These are phyloP conservation scores for Colletotrichum limetticola DNA, from an alignment of 2,329 filamentous ascomycete genomes.

Conservation along the genomic window DNA sequence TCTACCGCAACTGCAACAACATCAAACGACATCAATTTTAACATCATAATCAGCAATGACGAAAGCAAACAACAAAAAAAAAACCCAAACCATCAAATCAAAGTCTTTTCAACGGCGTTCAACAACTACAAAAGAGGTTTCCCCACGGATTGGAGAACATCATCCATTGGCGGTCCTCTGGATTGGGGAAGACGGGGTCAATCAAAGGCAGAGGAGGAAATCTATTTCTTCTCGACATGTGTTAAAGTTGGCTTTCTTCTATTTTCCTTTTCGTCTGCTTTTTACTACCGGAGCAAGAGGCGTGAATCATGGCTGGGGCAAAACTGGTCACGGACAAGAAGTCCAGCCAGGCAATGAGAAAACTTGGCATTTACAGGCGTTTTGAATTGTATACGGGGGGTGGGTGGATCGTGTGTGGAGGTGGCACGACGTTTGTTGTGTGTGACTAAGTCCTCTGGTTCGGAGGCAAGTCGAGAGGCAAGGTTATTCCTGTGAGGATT, in stretches of 20 bases:
- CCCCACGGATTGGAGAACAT: slow-evolving; percentile 8
- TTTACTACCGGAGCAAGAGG: slow-evolving; percentile 23
- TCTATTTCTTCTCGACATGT: slow-evolving; percentile 10
- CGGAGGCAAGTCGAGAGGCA: neutral
- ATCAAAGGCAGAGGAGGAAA: neutral
- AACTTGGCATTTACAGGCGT: slow-evolving; percentile 36
- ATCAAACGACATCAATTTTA: slow-evolving; percentile 5
- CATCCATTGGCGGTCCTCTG: neutral
- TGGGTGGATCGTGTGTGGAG: neutral
- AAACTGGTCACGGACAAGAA: slow-evolving; percentile 26
- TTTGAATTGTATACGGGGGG: slow-evolving; percentile 7
- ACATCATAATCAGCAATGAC: slow-evolving; percentile 30
- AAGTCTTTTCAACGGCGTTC: slow-evolving; percentile 17
- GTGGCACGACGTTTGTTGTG: neutral
- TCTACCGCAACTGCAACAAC: slow-evolving; percentile 21
- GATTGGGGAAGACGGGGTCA: neutral
- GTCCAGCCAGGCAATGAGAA: slow-evolving; percentile 22
- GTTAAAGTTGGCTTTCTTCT: slow-evolving; percentile 6
- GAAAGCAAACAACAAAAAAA: slow-evolving; percentile 2
- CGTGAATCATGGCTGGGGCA: slow-evolving; percentile 28
- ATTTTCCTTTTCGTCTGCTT: neutral
- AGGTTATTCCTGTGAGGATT: neutral
- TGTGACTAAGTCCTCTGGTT: neutral
- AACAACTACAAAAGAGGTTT: neutral
- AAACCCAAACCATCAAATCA: neutral